Conservation (phyloP, 1,284 basidiomycete species). For the Austroboletus novae-zelandiae region DNA sequence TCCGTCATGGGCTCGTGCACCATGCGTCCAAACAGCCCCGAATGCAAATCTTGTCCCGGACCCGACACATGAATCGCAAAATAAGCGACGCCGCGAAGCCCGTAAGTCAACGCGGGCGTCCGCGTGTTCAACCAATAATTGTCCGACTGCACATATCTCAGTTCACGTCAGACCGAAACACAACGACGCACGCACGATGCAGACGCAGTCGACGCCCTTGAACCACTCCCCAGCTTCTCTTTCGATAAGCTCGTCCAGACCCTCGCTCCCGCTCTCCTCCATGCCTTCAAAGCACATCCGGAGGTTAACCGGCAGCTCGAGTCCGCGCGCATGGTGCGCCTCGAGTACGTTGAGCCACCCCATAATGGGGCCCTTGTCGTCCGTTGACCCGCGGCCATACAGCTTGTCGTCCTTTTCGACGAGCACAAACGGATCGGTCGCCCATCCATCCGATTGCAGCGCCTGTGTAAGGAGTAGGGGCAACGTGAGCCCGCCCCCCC, state of each 20-base stretch:
- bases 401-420: conserved; percentile 67
- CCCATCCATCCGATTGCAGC: conserved; percentile 83
- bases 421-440: conserved; percentile 88
- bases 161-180: too few relatives aligned
- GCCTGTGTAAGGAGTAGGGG: conserved; percentile 39
- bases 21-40: conserved; percentile 84
- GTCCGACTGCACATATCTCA: conserved; percentile 55
- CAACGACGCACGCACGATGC: conserved; percentile 66
- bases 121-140: conserved; percentile 85
- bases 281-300: conserved; percentile 97
- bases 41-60: conserved; percentile 89
- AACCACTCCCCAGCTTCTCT: conserved; percentile 86
- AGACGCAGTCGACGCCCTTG: conserved; percentile 89
- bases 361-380: conserved; percentile 92
- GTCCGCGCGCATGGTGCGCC: conserved; percentile 73
- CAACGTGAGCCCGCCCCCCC: too few relatives aligned
- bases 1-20: conserved; percentile 92
- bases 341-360: conserved; percentile 96
- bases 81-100: conserved; percentile 87
- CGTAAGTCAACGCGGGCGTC: conserved; percentile 75
- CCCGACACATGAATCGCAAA: conserved; percentile 85
- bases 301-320: conserved; percentile 91
- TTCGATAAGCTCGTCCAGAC: conserved; percentile 87
- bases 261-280: conserved; percentile 96
- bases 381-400: conserved; percentile 87